phyloP scores from a whole-genome alignment of 345 rosid genomes.

The Carallia brachiata region DNA sequence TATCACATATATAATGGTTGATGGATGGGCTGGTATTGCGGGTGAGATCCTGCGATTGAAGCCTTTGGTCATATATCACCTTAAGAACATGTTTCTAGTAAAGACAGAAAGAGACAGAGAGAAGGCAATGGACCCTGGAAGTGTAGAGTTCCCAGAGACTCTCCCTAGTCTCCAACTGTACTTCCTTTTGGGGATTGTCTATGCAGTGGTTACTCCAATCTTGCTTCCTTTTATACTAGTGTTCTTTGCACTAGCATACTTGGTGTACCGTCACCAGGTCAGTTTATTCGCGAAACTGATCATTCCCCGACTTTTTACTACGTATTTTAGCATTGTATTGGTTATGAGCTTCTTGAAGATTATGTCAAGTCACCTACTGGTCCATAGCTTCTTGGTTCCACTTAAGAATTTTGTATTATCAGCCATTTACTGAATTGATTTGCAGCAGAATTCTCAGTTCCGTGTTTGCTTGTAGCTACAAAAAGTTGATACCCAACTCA shows the following conservation, averaged over 20 bases:
- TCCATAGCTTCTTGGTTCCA: background rate
- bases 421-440: too few species aligned
- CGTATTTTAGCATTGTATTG: background rate
- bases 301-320: background rate
- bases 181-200: constrained; percentile 92
- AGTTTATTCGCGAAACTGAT: constrained; percentile 17
- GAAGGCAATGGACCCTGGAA: constrained; percentile 81
- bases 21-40: constrained; percentile 99
- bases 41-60: constrained; percentile 86
- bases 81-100: constrained; percentile 87
- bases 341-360: too few species aligned
- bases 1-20: constrained; percentile 91
- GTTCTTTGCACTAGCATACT: constrained; percentile 89
- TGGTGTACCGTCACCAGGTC: constrained; percentile 99
- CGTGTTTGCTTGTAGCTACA: too few species aligned
- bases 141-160: constrained; percentile 82
- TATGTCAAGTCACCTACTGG: too few species aligned
- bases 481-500: too few species aligned
- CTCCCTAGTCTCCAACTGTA: constrained; percentile 87
- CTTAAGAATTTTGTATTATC: background rate
- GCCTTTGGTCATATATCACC: constrained; percentile 81
- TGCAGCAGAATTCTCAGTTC: too few species aligned
- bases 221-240: constrained; percentile 88
- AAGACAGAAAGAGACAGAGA: constrained; percentile 85
- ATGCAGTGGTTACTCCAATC: constrained; percentile 88